Evolutionary conservation across 805 yeast species (phyloP), one percentile per base, ranked within the genome.

Genomic region (Zygosaccharomyces gambellarensis): DNA sequence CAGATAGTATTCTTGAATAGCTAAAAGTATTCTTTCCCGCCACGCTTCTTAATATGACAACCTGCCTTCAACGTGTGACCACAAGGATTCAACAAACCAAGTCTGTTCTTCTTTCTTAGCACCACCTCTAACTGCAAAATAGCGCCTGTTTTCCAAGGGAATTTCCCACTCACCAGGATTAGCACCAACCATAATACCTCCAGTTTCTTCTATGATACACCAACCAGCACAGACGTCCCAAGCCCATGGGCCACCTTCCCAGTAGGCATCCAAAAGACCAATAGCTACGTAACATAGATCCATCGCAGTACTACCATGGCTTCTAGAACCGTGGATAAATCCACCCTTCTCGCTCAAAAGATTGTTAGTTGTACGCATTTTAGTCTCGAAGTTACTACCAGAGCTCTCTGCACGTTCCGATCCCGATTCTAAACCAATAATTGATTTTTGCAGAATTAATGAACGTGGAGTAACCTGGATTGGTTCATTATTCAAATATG

Each of bases 171-270:
- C 67, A 29, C 74, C 78, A 25, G 72, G 70, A 57, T 76, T 76
- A 19, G 82, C 85, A 45, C 80, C 75, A n/a, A 78, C 82, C 41
- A 79, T 63, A 7, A 60, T 54, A 10, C 84, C 85, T 3, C 87
- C 87, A 10, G 83, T 75, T 54, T 82, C 87, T 39, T 71, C 68
- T 7, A 81, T 58, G 43, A 82, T 78, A 43, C 80, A 73, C 83
- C 84, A 81, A 36, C 85, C 83, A 12, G 85, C 87, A 61, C 84
- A 79, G 1, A 81, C 84, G 60, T 82, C 87, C 86, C 86, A 82
- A 22, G 81, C 77, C 61, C 75, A 79, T 59, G 83, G 80, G n/a
- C 85, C 85, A 44, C 84, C 85, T 64, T 80, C 85, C 85, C 86
- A 82, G 63, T 82, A 82, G 3, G 80, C 74, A 58, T 82, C 87